A percentile compares a stretch with the other conserved stretches of the same genome.
These are phyloP conservation scores for Dryas alaskensis DNA, from an alignment of 306 rosid species.

Conservation along the genomic window DNA sequence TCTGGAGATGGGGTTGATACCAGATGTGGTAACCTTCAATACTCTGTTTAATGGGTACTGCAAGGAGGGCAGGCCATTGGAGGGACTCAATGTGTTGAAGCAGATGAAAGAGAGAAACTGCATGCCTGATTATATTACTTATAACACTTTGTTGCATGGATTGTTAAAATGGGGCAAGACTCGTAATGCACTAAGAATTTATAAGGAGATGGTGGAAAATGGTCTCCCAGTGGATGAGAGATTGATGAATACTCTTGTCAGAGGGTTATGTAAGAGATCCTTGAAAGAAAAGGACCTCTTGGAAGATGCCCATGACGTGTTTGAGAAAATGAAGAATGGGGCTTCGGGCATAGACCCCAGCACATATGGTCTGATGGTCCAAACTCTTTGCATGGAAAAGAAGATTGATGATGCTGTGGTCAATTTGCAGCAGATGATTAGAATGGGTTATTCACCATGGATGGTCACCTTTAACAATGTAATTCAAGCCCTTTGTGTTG, in stretches of 20 bases:
- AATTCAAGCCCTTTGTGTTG: constrained; percentile 49
- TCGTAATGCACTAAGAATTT: constrained; percentile 36
- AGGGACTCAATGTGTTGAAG: constrained; percentile 52
- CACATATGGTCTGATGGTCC: constrained; percentile 48
- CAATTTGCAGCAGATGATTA: constrained; percentile 45
- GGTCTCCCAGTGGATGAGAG: constrained; percentile 51
- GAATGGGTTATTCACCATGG: constrained; percentile 39
- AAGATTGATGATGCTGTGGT: constrained; percentile 42
- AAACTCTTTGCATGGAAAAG: constrained; percentile 39
- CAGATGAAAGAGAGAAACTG: constrained; percentile 56
- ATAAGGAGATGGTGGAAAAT: constrained; percentile 51
- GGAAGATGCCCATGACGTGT: constrained; percentile 46
- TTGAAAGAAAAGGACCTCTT: constrained; percentile 38
- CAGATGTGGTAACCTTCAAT: constrained; percentile 61
- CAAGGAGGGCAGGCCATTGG: constrained; percentile 66
- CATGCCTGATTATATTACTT: constrained; percentile 57
- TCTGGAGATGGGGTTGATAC: constrained; percentile 46
- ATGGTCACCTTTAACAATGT: constrained; percentile 31
- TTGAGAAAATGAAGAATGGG: constrained; percentile 51
- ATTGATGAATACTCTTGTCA: constrained; percentile 54
- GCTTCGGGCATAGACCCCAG: constrained; percentile 32
- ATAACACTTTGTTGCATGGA: constrained; percentile 66
- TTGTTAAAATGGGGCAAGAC: constrained; percentile 63
- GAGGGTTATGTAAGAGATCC: constrained; percentile 52
- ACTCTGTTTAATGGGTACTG: constrained; percentile 68